Evolutionary conservation across 371 early-diverging fungal genomes (phyloP).

Genomic region (Rhizopus arrhizus): DNA sequence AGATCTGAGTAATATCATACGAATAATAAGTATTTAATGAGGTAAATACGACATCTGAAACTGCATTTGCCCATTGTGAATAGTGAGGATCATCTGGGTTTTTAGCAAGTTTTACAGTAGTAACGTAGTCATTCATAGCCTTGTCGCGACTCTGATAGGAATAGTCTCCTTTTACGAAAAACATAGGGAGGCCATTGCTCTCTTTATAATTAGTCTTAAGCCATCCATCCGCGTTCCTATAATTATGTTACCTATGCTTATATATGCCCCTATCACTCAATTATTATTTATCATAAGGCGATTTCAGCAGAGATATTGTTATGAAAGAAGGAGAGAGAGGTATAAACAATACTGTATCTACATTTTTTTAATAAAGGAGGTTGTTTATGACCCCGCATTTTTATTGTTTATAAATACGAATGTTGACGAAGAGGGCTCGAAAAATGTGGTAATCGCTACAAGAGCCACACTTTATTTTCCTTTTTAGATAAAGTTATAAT

Average conservation of each 20-base stretch:
- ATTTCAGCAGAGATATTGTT: no score
- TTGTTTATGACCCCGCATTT: no score
- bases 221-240: slow-evolving; percentile 12
- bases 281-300: no score
- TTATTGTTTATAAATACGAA: no score
- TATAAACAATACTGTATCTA: no score
- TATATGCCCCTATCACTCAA: slow-evolving; percentile 2
- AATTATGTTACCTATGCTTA: no score
- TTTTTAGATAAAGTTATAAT: slow-evolving; percentile 8
- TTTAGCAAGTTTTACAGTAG: slow-evolving; percentile 10
- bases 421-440: background rate
- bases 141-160: slow-evolving; percentile 12
- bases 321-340: no score
- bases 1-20: no score
- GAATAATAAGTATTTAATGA: no score
- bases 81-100: slow-evolving; percentile 5
- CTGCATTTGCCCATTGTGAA: slow-evolving; percentile 13
- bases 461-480: slow-evolving; percentile 9
- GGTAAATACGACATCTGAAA: slow-evolving; percentile 8
- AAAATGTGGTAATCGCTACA: slow-evolving; percentile 11
- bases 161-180: slow-evolving; percentile 14
- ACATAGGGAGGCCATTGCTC: slow-evolving; percentile 16
- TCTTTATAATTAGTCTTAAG: slow-evolving; percentile 9
- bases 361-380: no score
- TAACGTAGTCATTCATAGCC: slow-evolving; percentile 11